Evolutionary conservation across 768 basidiomycete species (phyloP).

Genomic region (Tubosaeta sp.): DNA sequence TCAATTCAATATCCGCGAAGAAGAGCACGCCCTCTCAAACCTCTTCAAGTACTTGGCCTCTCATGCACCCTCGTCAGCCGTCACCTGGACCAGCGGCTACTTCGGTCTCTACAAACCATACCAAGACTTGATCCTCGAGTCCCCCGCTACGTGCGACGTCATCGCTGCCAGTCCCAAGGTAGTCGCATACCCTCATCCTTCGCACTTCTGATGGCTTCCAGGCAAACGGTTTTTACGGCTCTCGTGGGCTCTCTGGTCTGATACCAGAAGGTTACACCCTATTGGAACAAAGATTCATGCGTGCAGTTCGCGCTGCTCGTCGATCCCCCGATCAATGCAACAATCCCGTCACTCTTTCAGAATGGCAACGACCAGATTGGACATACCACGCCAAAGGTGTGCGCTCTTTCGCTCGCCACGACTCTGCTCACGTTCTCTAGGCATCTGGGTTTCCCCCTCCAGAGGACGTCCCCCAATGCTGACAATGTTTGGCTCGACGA

Average conservation of each 20-base stretch:
- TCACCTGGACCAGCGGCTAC: conserved; percentile 93
- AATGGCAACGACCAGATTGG: conserved; percentile 90
- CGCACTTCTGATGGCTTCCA: conserved; percentile 27
- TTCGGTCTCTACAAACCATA: conserved; percentile 84
- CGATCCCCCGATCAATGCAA: conserved; percentile 26
- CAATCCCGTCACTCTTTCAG: conserved; percentile 63
- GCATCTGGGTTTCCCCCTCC: conserved; percentile 77
- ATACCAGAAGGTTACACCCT: conserved; percentile 96
- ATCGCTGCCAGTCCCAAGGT: conserved; percentile 88
- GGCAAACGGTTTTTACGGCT: conserved; percentile 96
- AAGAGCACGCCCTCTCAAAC: conserved; percentile 58
- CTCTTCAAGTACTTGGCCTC: conserved; percentile 53
- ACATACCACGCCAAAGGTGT: conserved; percentile 98
- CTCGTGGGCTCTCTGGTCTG: conserved; percentile 82
- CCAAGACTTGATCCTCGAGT: conserved; percentile 63
- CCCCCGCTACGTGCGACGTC: conserved; percentile 60
- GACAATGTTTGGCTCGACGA: conserved; percentile 92
- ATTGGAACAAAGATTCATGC: conserved; percentile 81
- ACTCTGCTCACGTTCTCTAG: conserved; percentile 34
- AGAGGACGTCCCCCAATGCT: conserved; percentile 50
- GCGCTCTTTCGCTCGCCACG: not conserved
- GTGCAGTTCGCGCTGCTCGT: conserved; percentile 48
- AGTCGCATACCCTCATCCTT: not conserved
- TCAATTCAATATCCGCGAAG: conserved; percentile 81
- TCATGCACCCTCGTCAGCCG: conserved; percentile 35